Evolutionary conservation across 2,329 filamentous ascomycete species (phyloP).

Genomic region (Botrytis hyacinthi): DNA sequence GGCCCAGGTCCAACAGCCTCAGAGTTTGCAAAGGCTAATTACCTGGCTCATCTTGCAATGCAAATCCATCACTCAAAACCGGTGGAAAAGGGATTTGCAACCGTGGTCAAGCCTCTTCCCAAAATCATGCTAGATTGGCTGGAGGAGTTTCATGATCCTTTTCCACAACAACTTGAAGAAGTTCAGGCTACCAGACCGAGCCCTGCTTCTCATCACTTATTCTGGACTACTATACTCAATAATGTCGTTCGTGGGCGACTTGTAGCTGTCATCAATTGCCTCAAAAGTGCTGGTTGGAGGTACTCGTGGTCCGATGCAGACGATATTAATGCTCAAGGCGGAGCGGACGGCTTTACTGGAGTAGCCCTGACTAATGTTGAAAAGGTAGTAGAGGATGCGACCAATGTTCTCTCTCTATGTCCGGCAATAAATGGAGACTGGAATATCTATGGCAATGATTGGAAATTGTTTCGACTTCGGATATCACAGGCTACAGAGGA

Average conservation of each 20-base stretch:
- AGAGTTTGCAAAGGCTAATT: conserved; percentile 72
- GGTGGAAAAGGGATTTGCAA: conserved; percentile 26
- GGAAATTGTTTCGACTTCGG: conserved; percentile 78
- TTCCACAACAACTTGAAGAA: conserved; percentile 63
- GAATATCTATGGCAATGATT: conserved; percentile 79
- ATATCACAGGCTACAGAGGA: conserved; percentile 67
- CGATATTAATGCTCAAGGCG: conserved; percentile 60
- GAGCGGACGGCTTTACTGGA: conserved; percentile 59
- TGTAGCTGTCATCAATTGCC: conserved; percentile 60
- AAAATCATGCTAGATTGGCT: conserved; percentile 83
- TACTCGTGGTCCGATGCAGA: conserved; percentile 64
- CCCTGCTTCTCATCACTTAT: conserved; percentile 72
- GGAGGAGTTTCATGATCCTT: conserved; percentile 69
- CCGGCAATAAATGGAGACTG: conserved; percentile 71
- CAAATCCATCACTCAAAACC: conserved; percentile 70
- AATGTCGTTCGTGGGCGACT: conserved; percentile 75
- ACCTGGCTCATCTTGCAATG: conserved; percentile 73
- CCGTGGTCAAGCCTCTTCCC: conserved; percentile 58
- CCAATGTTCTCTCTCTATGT: conserved; percentile 68
- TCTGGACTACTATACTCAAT: conserved; percentile 82
- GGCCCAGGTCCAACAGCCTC: conserved; percentile 62
- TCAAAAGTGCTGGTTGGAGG: conserved; percentile 76
- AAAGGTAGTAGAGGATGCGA: conserved; percentile 65
- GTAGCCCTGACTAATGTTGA: conserved; percentile 76
- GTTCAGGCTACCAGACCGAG: conserved; percentile 65